Conservation (phyloP, 2,329 filamentous ascomycete genomes). For the Balansia obtecta region DNA sequence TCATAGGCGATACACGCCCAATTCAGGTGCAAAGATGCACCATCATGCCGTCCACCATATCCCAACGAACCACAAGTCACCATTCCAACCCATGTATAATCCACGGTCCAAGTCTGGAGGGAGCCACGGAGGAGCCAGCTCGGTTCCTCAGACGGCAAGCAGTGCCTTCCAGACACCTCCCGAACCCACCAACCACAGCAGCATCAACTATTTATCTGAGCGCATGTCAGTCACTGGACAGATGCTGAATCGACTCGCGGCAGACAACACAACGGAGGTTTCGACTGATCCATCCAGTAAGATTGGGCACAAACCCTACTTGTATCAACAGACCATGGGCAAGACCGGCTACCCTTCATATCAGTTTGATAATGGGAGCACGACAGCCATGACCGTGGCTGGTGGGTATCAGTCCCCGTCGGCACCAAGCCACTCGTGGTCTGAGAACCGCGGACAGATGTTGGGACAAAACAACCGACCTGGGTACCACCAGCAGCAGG, state of each 20-base stretch:
- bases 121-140: conserved; percentile 12
- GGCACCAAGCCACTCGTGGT: neutral
- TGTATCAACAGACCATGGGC: conserved; percentile 14
- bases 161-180: conserved; percentile 5
- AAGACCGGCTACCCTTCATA: neutral
- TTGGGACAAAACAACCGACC: neutral
- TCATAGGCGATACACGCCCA: conserved; percentile 16
- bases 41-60: conserved; percentile 12
- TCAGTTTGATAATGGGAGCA: neutral
- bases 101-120: conserved; percentile 22
- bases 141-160: conserved; percentile 1
- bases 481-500: neutral
- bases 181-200: conserved; percentile 2
- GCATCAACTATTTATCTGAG: neutral
- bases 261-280: conserved; percentile 7
- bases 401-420: neutral
- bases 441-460: neutral
- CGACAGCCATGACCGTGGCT: neutral
- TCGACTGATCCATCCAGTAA: conserved; percentile 7
- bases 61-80: conserved; percentile 14
- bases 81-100: conserved; percentile 15
- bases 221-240: neutral
- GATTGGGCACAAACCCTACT: conserved; percentile 20
- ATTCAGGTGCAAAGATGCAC: conserved; percentile 13
- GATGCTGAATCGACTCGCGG: conserved; percentile 4